Evolutionary conservation across 352 stramenopile genomes (phyloP).

Genomic region (Thraustochytrium sp.): DNA sequence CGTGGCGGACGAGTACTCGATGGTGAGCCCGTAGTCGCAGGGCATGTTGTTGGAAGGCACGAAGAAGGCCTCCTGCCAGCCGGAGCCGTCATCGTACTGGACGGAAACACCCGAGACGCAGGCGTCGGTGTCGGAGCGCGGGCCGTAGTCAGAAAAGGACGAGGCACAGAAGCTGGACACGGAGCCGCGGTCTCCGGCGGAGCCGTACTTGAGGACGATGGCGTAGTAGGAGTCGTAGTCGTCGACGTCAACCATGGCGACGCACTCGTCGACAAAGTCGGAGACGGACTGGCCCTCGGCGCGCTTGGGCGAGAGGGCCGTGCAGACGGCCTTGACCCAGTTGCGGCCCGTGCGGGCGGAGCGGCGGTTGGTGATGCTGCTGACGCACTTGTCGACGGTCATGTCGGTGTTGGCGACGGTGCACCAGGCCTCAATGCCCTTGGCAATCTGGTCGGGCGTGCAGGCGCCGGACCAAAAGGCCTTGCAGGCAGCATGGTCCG

Average conservation of each 20-base stretch:
- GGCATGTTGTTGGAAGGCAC: neutral
- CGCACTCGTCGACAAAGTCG: constrained; percentile 2
- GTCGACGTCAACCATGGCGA: neutral
- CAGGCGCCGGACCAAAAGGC: neutral
- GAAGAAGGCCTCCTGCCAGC: constrained; percentile 1
- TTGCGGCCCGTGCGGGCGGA: neutral
- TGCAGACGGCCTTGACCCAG: neutral
- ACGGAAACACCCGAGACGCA: neutral
- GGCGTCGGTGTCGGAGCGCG: neutral
- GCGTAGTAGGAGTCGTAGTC: no score
- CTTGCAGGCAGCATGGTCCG: neutral
- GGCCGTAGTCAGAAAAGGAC: neutral
- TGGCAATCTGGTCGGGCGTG: neutral
- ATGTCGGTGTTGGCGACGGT: neutral
- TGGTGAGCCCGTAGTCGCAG: neutral
- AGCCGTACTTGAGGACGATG: neutral
- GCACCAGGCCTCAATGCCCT: neutral
- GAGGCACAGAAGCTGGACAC: neutral
- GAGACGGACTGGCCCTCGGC: neutral
- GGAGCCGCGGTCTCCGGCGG: neutral
- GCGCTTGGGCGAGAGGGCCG: neutral
- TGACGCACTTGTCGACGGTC: neutral
- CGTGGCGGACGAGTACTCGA: neutral
- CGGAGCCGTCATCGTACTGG: neutral
- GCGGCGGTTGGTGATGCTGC: neutral